Percentiles rank a stretch among this genome's conserved stretches.
phyloP scores from a whole-genome alignment of 805 yeast genomes.

The Kregervanrija fluxuum region DNA sequence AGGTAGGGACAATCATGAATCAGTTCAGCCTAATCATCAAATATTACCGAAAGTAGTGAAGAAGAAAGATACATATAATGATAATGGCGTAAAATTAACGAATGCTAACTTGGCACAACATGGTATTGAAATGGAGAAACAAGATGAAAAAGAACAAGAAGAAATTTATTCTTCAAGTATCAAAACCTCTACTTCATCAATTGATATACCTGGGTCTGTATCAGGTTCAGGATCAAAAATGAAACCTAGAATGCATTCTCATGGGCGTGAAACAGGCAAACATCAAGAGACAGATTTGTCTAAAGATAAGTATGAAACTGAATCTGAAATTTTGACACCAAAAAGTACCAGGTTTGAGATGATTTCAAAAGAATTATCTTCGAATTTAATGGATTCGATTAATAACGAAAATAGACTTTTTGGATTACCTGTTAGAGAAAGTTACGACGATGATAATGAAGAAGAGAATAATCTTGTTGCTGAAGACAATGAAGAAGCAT shows the following conservation, averaged over 20 bases:
- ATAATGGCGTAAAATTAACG: slow-evolving; percentile 3
- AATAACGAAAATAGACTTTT: slow-evolving; percentile 22
- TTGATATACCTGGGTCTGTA: slow-evolving; percentile 23
- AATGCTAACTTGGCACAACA: slow-evolving; percentile 9
- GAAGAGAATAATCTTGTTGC: not conserved
- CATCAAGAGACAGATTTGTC: too few species aligned
- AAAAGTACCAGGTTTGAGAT: too few species aligned
- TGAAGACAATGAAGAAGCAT: not conserved
- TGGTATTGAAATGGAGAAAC: not conserved
- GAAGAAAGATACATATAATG: not conserved
- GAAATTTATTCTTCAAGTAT: slow-evolving; percentile 19
- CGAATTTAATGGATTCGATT: slow-evolving; percentile 23
- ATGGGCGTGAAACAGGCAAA: too few species aligned
- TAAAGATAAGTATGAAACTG: too few species aligned
- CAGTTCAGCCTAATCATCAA: not conserved
- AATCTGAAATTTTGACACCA: too few species aligned
- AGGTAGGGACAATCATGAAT: not conserved
- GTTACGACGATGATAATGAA: not conserved
- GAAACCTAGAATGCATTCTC: too few species aligned
- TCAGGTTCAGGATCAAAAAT: not conserved
- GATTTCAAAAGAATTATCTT: slow-evolving; percentile 22
- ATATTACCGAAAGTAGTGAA: not conserved
- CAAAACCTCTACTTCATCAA: slow-evolving; percentile 21
- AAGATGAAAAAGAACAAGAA: slow-evolving; percentile 2
- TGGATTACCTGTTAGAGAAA: not conserved